These are phyloP conservation scores for Trametes versicolor DNA, from an alignment of 1,284 basidiomycete genomes.

Conservation along the genomic window DNA sequence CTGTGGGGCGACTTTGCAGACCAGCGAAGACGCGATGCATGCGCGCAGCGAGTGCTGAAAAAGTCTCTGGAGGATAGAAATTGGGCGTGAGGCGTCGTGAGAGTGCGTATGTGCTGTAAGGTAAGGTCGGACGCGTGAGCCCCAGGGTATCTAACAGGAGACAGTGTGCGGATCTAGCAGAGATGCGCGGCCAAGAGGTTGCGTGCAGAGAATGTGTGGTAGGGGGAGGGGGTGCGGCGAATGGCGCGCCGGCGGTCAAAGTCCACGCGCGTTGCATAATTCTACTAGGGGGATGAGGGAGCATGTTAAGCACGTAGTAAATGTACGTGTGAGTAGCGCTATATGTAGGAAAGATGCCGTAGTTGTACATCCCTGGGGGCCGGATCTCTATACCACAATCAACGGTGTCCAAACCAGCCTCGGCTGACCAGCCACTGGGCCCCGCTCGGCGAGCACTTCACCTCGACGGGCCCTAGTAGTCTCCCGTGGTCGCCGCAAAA, in stretches of 20 bases:
- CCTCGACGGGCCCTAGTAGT: conserved; percentile 22
- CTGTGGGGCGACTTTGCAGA: background rate
- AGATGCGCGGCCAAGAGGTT: background rate
- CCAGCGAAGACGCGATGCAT: background rate
- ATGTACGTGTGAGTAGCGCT: conserved; percentile 19
- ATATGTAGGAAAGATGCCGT: conserved; percentile 26
- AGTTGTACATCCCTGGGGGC: conserved; percentile 30
- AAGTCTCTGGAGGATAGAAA: too few species aligned
- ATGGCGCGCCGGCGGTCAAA: conserved; percentile 11
- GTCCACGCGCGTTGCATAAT: conserved; percentile 14
- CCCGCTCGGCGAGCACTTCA: conserved; percentile 33
- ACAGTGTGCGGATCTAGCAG: conserved; percentile 12
- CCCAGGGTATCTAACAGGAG: conserved; percentile 14
- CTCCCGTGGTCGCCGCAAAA: conserved; percentile 16
- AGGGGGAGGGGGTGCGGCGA: conserved; percentile 2
- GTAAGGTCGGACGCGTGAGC: conserved; percentile 13
- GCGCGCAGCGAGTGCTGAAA: background rate
- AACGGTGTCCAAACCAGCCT: conserved; percentile 20
- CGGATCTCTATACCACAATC: conserved; percentile 33
- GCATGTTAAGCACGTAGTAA: conserved; percentile 24
- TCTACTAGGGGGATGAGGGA: conserved; percentile 15
- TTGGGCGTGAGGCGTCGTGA: background rate
- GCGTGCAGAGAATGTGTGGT: conserved; percentile 9
- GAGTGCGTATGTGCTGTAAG: conserved; percentile 6
- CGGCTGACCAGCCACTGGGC: conserved; percentile 23